Evolutionary conservation across 2,329 filamentous ascomycete genomes (phyloP).

Genomic region (Cercospora zeina): DNA sequence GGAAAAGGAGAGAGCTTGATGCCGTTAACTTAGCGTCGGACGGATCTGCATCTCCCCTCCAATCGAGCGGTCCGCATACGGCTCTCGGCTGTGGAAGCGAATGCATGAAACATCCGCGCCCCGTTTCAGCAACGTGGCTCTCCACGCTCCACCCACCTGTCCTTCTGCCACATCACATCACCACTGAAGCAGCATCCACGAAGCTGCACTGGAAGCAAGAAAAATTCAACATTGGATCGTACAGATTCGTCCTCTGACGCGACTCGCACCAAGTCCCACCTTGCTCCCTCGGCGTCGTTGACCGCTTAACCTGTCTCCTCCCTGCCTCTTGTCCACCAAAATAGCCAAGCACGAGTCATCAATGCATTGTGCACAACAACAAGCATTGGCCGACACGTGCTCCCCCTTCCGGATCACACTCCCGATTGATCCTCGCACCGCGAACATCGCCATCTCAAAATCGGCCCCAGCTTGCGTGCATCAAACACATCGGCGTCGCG

Average conservation of each 20-base stretch:
- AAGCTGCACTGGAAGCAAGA: slow-evolving; percentile 8
- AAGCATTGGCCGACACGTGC: slow-evolving; percentile 1
- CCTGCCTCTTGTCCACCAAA: not conserved
- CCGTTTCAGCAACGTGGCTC: slow-evolving; percentile 8
- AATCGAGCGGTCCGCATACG: slow-evolving; percentile 1
- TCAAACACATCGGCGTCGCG: not conserved
- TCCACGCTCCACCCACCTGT: slow-evolving; percentile 4
- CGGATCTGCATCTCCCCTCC: not conserved
- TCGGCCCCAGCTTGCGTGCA: not conserved
- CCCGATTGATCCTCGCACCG: slow-evolving; percentile 5
- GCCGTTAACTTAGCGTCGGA: slow-evolving; percentile 3
- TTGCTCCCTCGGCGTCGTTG: slow-evolving; percentile 7
- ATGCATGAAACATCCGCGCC: slow-evolving; percentile 8
- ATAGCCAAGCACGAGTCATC: slow-evolving; percentile 4
- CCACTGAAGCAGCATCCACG: not conserved
- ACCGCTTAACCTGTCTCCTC: slow-evolving; percentile 1
- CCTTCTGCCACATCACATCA: not conserved
- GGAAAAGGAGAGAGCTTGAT: slow-evolving; percentile 6
- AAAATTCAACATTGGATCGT: not conserved
- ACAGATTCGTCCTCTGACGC: not conserved
- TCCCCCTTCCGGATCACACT: not conserved
- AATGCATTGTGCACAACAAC: not conserved
- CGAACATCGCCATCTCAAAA: not conserved
- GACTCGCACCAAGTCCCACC: slow-evolving; percentile 11
- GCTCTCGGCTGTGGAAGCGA: slow-evolving; percentile 8